Base-by-base conservation (phyloP, 345 rosid species). In the Acer negundo region DNA sequence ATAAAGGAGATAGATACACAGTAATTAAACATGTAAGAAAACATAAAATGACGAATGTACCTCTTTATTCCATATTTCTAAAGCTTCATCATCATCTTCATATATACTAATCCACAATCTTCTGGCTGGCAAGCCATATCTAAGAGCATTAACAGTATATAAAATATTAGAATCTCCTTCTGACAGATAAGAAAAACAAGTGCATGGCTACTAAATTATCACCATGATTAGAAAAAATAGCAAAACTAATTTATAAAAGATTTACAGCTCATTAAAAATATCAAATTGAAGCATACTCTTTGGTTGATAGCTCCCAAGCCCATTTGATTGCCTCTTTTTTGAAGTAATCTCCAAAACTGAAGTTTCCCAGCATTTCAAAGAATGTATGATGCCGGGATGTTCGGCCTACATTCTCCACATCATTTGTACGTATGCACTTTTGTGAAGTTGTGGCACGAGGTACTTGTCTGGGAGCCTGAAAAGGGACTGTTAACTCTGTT, bases 281-380 rank as follows among this genome's bases (percentile, higher is more conserved):
- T 61, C 72, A 76, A 76, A 77, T 47, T 47, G 64, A 65, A 72
- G 69, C 92, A 84, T 88, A 91, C 96, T 89, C 97, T 55, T 38
- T 69, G 7, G 94, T 93, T 53, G 99, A 95, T 70, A 95, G 91
- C 88, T 95, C 99, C 99, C 98, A 95, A 24, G 99, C 97, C 97
- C 99, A 93, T 76, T 72, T 84, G 62, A 95, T 92, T 20, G 99
- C 99, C 70, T 95, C 98, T 80, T 82, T 90, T 87, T 93, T 95
- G 82, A 95, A 93, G 84, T 95, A 95, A 83, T 95, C 99, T 63
- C 99, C 99, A 42, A 95, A 93, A 77, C 97, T 93, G 81, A 95
- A 95, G 85, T 95, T 95, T 69, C 99, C 97, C 22, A 95, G 94
- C 99, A 95, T 95, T 89, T 93, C 99, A 84, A 95, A 95, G 82